A percentile compares a stretch with the other conserved stretches of the same genome.
Conservation (phyloP, 179 eudicot genomes). For the Silene vulgaris region DNA sequence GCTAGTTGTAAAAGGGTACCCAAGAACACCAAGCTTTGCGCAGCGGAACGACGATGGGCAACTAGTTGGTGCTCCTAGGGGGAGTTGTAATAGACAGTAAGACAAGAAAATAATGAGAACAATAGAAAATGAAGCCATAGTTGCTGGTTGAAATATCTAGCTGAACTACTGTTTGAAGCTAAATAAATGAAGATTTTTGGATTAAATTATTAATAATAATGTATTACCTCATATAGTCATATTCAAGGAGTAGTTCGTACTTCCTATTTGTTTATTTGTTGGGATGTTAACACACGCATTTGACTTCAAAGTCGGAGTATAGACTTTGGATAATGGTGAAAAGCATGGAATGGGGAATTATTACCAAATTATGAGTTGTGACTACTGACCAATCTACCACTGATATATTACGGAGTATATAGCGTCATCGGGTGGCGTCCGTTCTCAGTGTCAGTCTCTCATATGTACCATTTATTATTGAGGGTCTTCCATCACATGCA, state of each 20-base stretch:
- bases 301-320: slow-evolving; percentile 22
- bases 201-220: neutral
- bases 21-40: slow-evolving; percentile 14
- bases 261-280: neutral
- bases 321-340: slow-evolving; percentile 19
- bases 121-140: slow-evolving; percentile 4
- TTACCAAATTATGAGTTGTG: neutral
- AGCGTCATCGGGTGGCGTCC: too few species aligned
- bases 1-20: slow-evolving; percentile 32
- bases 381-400: neutral
- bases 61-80: neutral
- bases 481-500: too few species aligned
- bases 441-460: too few species aligned
- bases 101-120: slow-evolving; percentile 5
- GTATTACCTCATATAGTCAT: neutral
- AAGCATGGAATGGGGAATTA: neutral
- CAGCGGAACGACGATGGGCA: slow-evolving; percentile 32
- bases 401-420: too few species aligned
- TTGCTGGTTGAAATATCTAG: slow-evolving; percentile 1
- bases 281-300: slow-evolving; percentile 23
- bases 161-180: neutral
- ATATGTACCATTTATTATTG: too few species aligned
- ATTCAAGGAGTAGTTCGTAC: neutral
- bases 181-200: neutral
- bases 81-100: slow-evolving; percentile 5